Evolutionary conservation across 2,329 filamentous ascomycete genomes (phyloP), one percentile per base, ranked within the genome.

Genomic region (Tolypocladium nubicola): DNA sequence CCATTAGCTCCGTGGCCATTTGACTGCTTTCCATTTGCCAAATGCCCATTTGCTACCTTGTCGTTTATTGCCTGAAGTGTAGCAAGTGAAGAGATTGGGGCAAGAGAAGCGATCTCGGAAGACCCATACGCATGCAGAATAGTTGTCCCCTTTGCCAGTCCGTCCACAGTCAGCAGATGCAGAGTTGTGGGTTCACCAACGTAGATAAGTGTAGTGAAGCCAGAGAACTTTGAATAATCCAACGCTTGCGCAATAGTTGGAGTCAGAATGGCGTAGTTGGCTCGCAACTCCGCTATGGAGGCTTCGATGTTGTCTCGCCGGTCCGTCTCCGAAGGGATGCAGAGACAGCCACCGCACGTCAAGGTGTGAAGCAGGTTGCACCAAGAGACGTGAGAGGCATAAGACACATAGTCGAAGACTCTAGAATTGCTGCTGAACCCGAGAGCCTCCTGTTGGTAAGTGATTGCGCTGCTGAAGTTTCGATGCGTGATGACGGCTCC

Each of bases 401-500:
- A 56, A 1, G 57, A 53, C 38, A 53, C 59, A 52, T 55, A 53
- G 59, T 59, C 59, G 16, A 60, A 60, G 21, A 61, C 56, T 33
- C 59, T 54, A 7, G 58, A 56, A 26, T 37, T 52, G 35, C 37
- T 47, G 5, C 38, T 49, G 43, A 63, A 58, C 13, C 59, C 54
- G 4, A 62, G 59, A 14, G 55, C 52, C 26, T 56, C 40, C 33
- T 49, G 50, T 37, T 63, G 58, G 33, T 62, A 55, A 1, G 30
- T 43, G 26, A 59, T 57, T 5, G 61, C 53, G 16, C 57, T 60
- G 39, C 58, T 55, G 33, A 63, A 60, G 26, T 60, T 60, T 2
- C 55, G 57, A 55, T 66, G 64, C 11, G 61, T 60, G 16, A 68
- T 61, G 30, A 78, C 69, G n/a, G 79, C 75, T 40, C 78, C 78